Conservation (phyloP, 148 eudicot genomes). For the Rhododendron griersonianum region DNA sequence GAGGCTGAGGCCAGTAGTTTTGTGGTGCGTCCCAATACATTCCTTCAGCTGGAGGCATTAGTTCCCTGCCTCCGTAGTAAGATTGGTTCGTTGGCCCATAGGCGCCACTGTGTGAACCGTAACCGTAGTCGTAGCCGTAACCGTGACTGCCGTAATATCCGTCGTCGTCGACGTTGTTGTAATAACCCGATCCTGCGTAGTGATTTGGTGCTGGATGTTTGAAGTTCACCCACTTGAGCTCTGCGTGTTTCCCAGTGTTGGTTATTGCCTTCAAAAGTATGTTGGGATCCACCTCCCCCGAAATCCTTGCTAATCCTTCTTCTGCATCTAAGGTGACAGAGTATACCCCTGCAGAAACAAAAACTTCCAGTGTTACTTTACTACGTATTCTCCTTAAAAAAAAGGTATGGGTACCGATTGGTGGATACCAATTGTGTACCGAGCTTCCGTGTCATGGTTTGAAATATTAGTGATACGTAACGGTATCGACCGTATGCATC, state of each 20-base stretch:
- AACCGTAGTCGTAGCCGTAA: neutral
- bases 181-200: neutral
- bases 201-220: conserved; percentile 4
- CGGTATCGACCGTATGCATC: too few species aligned
- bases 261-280: conserved; percentile 20
- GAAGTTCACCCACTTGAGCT: conserved; percentile 23
- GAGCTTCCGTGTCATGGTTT: too few species aligned
- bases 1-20: neutral
- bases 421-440: neutral
- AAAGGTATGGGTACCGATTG: neutral
- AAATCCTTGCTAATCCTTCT: conserved; percentile 19
- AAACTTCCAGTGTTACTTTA: neutral
- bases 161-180: neutral
- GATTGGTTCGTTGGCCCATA: neutral
- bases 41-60: neutral
- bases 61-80: neutral
- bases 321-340: conserved; percentile 20
- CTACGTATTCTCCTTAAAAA: neutral
- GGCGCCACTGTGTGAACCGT: neutral
- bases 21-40: neutral
- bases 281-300: conserved; percentile 31
- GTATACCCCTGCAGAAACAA: conserved; percentile 16
- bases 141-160: neutral
- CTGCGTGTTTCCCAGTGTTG: conserved; percentile 27
- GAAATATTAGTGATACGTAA: too few species aligned